Evolutionary conservation across 2,329 filamentous ascomycete genomes (phyloP), one percentile per base, ranked within the genome.

Genomic region (Cryphonectria carpinicola): DNA sequence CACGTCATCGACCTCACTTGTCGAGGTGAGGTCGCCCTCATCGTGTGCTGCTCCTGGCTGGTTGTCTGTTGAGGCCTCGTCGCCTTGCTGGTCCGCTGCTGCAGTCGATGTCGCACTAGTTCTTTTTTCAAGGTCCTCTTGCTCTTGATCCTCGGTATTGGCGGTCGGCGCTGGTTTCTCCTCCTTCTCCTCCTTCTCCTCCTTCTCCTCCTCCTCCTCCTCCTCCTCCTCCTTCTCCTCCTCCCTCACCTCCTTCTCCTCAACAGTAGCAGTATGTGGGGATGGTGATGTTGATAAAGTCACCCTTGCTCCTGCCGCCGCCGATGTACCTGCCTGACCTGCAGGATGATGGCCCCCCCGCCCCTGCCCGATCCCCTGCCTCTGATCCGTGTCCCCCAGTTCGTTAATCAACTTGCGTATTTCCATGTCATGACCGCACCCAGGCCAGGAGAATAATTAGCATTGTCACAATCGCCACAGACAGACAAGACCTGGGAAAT

Each of bases 351-450:
- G 32, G 13, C 8, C 56, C 8, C 8, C 56, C 8, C 6, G 52
- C n/a, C 14, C 54, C 13, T 35, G 54, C 13, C 7, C 54, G 22
- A 25, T 22, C 25, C 6, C 54, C 32, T 32, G 32, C 32, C 32
- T 4, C 19, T 61, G 58, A 19, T 61, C 56, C 56, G 32, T 1
- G 22, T 61, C 58, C 32, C 2, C 58, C 32, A 35, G 58, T 22
- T 61, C 4, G 32, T 39, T 8, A 22, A 61, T 61, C 35, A 61
- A 3, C 22, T 61, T 61, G 58, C 35, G 32, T 22, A 61, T 61
- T 32, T 61, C 58, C 58, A 61, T 61, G 58, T 61, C 35, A 39
- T 14, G 25, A 61, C 6, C 58, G 58, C 58, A 22, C 32, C 35
- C 7, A 61, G 35, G 32, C 13, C 28, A 58, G 13, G 13, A 19